A percentile compares a stretch with the other conserved stretches of the same genome.
These are phyloP conservation scores for Diospyros lotus DNA, from an alignment of 148 eudicot species.

Conservation along the genomic window DNA sequence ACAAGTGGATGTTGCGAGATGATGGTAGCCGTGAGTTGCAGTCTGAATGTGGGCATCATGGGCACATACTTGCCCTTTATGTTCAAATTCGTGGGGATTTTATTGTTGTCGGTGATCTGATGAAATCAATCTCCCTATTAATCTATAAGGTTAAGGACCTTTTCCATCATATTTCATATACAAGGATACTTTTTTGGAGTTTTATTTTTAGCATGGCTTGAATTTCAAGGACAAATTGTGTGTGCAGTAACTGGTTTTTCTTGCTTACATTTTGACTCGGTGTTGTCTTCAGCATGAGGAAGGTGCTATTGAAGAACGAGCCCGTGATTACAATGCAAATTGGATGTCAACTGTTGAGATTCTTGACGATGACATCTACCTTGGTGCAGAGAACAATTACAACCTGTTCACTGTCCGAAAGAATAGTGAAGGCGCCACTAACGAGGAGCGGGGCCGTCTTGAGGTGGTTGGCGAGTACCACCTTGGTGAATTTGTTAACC, in stretches of 20 bases:
- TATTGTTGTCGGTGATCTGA: constrained; percentile 92
- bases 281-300: constrained; percentile 73
- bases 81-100: constrained; percentile 97
- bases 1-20: constrained; percentile 95
- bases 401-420: constrained; percentile 93
- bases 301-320: constrained; percentile 98
- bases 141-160: constrained; percentile 67
- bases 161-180: background rate
- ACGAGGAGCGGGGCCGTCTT: constrained; percentile 94
- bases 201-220: background rate
- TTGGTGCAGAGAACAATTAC: constrained; percentile 85
- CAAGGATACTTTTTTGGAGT: background rate
- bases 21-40: constrained; percentile 90
- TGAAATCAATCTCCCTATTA: constrained; percentile 90
- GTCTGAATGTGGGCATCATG: constrained; percentile 97
- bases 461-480: constrained; percentile 98
- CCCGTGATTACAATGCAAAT: constrained; percentile 93
- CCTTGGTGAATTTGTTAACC: constrained; percentile 89
- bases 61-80: constrained; percentile 93
- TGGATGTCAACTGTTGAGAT: constrained; percentile 99
- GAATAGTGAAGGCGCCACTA: constrained; percentile 91
- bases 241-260: background rate
- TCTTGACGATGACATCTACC: constrained; percentile 79
- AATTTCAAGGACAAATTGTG: background rate
- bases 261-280: background rate